Percentiles rank a stretch among this genome's conserved stretches.
These are phyloP conservation scores for Ogataea methanolica DNA, from an alignment of 805 yeast genomes.

Conservation along the genomic window DNA sequence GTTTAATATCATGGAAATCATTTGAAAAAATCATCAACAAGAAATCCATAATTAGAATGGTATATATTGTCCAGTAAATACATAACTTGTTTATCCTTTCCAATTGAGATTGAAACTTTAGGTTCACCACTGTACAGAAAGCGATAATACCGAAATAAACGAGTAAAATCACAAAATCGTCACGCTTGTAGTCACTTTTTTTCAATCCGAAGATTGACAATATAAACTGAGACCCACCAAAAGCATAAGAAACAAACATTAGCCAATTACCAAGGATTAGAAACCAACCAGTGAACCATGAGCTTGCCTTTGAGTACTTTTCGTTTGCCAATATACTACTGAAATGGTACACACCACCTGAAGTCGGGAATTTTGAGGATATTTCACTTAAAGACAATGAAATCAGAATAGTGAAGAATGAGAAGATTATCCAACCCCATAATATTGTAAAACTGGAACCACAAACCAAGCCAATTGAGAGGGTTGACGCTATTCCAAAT, in stretches of 20 bases:
- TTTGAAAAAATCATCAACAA: slow-evolving; percentile 54
- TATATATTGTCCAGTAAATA: slow-evolving; percentile 71
- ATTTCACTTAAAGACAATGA: slow-evolving; percentile 75
- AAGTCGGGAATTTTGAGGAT: slow-evolving; percentile 70
- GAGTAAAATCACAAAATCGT: slow-evolving; percentile 49
- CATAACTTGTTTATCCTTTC: slow-evolving; percentile 64
- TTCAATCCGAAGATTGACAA: slow-evolving; percentile 62
- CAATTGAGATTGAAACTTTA: slow-evolving; percentile 52
- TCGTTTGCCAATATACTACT: slow-evolving; percentile 65
- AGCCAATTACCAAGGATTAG: slow-evolving; percentile 73
- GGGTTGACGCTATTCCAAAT: slow-evolving; percentile 67
- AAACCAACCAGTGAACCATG: slow-evolving; percentile 81
- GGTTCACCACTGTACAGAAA: slow-evolving; percentile 58
- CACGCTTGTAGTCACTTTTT: slow-evolving; percentile 53
- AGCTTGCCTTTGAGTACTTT: slow-evolving; percentile 48
- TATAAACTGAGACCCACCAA: slow-evolving; percentile 72
- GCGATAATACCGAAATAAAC: slow-evolving; percentile 54
- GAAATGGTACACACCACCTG: slow-evolving; percentile 73
- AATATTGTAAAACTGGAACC: slow-evolving; percentile 76
- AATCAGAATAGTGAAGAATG: slow-evolving; percentile 57
- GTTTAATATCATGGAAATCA: slow-evolving; percentile 53
- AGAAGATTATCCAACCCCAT: slow-evolving; percentile 69
- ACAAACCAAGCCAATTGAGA: slow-evolving; percentile 65
- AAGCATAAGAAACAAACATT: slow-evolving; percentile 67
- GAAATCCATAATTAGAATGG: slow-evolving; percentile 64